Evolutionary conservation across 2,329 filamentous ascomycete genomes (phyloP).

Genomic region (Aotearoamyces nothofagi): DNA sequence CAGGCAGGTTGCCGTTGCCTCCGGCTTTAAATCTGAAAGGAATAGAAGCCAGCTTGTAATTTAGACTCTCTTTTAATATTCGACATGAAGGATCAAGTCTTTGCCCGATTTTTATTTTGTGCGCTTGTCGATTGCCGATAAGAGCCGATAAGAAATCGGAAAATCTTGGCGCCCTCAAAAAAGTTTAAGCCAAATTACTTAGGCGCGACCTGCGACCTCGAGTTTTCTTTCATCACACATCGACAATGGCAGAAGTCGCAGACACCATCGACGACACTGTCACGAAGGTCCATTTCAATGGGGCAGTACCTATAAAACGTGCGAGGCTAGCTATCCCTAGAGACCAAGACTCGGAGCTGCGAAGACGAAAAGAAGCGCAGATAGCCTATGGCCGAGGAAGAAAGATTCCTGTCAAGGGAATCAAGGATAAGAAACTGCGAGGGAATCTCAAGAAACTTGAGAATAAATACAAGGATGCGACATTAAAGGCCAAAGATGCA

Average conservation of each 20-base stretch:
- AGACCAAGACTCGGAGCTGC: slow-evolving; percentile 17
- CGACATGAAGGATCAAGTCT: slow-evolving; percentile 1
- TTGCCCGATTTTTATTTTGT: neutral
- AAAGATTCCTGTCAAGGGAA: slow-evolving; percentile 52
- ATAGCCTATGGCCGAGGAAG: slow-evolving; percentile 74
- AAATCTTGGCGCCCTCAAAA: too few species aligned
- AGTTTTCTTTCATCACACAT: neutral
- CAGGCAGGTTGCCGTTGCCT: slow-evolving; percentile 59
- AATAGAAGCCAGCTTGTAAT: slow-evolving; percentile 47
- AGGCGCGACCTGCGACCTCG: too few species aligned
- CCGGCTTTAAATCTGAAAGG: slow-evolving; percentile 84
- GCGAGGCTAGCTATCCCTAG: slow-evolving; percentile 25
- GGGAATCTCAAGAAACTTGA: slow-evolving; percentile 68
- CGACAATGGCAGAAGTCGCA: slow-evolving; percentile 8
- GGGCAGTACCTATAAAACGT: slow-evolving; percentile 33
- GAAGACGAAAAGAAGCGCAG: slow-evolving; percentile 46
- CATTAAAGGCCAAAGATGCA: slow-evolving; percentile 79
- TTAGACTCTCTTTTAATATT: slow-evolving; percentile 1
- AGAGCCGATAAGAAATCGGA: too few species aligned
- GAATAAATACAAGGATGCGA: slow-evolving; percentile 65
- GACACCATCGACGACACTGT: slow-evolving; percentile 5
- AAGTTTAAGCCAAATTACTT: too few species aligned
- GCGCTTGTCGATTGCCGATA: too few species aligned
- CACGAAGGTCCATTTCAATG: slow-evolving; percentile 25
- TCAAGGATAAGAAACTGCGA: slow-evolving; percentile 84